These are phyloP conservation scores for Arxiozyma slooffiae DNA, from an alignment of 1,139 yeast genomes.

Conservation along the genomic window DNA sequence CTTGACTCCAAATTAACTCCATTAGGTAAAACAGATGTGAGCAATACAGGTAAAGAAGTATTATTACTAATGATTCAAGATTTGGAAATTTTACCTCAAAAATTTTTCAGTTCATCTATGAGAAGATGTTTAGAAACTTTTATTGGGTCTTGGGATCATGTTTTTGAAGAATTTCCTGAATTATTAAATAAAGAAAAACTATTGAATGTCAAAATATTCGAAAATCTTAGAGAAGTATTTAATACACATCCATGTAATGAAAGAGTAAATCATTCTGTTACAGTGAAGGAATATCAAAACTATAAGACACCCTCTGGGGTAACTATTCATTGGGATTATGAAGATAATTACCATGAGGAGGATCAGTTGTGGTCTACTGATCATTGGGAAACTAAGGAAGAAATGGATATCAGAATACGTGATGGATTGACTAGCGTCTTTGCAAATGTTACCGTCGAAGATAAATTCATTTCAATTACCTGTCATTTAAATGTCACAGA, in stretches of 20 bases:
- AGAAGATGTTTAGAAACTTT: constrained; percentile 53
- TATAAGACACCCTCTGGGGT: constrained; percentile 10
- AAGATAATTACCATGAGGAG: constrained; percentile 38
- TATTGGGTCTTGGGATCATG: constrained; percentile 46
- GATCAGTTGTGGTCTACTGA: constrained; percentile 37
- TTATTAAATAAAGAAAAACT: background rate
- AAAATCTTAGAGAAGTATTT: constrained; percentile 53
- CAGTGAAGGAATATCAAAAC: constrained; percentile 15
- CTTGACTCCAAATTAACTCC: constrained; percentile 39
- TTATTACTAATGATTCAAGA: constrained; percentile 37
- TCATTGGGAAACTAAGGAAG: constrained; percentile 38
- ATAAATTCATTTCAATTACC: constrained; percentile 40
- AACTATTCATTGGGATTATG: constrained; percentile 36
- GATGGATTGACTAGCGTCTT: constrained; percentile 33
- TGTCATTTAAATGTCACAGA: constrained; percentile 57
- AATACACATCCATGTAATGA: constrained; percentile 62
- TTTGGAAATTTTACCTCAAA: constrained; percentile 42
- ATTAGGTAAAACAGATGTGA: constrained; percentile 46
- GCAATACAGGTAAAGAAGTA: constrained; percentile 36
- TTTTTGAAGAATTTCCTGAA: background rate
- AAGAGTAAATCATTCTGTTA: constrained; percentile 30
- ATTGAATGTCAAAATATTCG: constrained; percentile 25
- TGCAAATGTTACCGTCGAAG: constrained; percentile 27
- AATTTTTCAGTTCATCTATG: constrained; percentile 55
- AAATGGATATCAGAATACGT: constrained; percentile 43